Conservation (phyloP, 352 stramenopile species). For the Phytopythium cucurbitacearum region DNA sequence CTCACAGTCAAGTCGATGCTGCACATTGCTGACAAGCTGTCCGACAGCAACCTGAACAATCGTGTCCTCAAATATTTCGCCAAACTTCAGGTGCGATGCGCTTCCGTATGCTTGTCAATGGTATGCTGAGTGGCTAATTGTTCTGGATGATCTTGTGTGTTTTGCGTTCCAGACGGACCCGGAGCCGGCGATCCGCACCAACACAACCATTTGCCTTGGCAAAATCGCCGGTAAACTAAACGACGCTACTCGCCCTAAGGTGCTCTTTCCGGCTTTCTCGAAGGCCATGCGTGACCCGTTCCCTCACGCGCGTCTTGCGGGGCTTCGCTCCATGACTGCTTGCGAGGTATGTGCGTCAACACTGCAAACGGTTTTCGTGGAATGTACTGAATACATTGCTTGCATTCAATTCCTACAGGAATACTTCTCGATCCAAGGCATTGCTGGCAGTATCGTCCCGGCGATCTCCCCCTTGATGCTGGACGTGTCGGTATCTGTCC, state of each 20-base stretch:
- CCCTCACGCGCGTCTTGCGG: conserved; percentile 83
- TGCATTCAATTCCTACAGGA: conserved; percentile 22
- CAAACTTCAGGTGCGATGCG: conserved; percentile 71
- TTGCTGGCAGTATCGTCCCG: conserved; percentile 70
- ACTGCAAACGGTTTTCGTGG: neutral
- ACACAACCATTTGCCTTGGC: conserved; percentile 91
- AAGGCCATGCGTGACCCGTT: conserved; percentile 85
- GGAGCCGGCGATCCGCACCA: conserved; percentile 90
- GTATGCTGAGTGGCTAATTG: neutral
- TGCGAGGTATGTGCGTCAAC: conserved; percentile 52
- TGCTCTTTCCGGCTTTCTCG: conserved; percentile 87
- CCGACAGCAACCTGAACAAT: conserved; percentile 88
- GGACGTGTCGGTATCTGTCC: conserved; percentile 74
- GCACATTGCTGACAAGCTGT: conserved; percentile 88
- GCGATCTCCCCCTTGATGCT: conserved; percentile 74
- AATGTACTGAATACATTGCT: neutral
- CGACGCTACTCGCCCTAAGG: conserved; percentile 80
- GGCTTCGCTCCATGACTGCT: conserved; percentile 72
- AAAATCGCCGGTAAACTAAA: conserved; percentile 88
- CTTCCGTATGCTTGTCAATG: neutral
- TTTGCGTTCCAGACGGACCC: conserved; percentile 57
- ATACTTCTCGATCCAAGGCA: conserved; percentile 69
- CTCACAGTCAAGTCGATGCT: conserved; percentile 92
- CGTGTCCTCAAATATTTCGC: conserved; percentile 92
- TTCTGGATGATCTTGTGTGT: neutral